Percentiles rank a stretch among this genome's conserved stretches.
These are phyloP conservation scores for Aurinia saxatilis DNA, from an alignment of 345 rosid genomes.

Conservation along the genomic window DNA sequence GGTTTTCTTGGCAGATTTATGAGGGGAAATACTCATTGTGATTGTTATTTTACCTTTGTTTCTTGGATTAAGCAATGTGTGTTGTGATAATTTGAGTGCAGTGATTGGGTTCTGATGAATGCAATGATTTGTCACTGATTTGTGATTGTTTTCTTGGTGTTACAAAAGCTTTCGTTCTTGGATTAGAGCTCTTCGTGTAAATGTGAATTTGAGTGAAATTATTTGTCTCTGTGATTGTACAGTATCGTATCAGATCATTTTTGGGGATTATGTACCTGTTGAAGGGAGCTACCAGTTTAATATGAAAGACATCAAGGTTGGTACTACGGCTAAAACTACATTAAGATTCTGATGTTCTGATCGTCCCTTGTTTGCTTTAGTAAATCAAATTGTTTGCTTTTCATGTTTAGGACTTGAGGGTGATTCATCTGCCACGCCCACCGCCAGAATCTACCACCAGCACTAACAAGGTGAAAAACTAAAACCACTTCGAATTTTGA, in stretches of 20 bases:
- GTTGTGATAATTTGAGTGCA: background rate
- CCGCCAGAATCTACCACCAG: background rate
- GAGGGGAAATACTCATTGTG: too few relatives aligned
- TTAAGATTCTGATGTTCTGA: background rate
- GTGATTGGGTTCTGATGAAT: background rate
- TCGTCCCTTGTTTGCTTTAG: background rate
- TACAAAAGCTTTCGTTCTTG: background rate
- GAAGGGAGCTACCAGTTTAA: background rate
- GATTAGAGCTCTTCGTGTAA: background rate
- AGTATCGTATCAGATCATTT: background rate
- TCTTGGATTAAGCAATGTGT: background rate
- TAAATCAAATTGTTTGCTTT: background rate
- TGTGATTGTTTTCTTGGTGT: background rate
- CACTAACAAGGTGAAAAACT: background rate
- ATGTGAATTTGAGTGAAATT: background rate
- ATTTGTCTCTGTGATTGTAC: background rate
- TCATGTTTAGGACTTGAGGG: background rate
- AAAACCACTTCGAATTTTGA: background rate
- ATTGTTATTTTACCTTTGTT: background rate
- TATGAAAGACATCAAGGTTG: background rate
- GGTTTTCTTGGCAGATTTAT: background rate
- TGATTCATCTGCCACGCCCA: background rate
- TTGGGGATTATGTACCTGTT: background rate
- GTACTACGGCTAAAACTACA: background rate
- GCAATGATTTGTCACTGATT: background rate